Percentiles rank a stretch among this genome's conserved stretches.
phyloP scores from a whole-genome alignment of 179 eudicot species.

The Beta corolliflora region DNA sequence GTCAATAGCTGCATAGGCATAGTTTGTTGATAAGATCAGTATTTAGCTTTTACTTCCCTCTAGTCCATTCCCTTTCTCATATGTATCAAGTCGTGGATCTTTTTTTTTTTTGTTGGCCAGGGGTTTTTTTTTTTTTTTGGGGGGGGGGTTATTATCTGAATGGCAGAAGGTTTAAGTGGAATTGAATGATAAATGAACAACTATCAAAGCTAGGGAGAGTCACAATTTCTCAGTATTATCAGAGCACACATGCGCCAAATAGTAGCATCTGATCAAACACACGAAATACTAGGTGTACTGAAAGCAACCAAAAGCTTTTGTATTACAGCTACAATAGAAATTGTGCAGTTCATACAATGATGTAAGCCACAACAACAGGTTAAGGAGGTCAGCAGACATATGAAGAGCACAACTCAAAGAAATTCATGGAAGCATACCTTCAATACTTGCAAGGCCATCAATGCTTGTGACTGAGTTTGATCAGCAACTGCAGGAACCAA shows the following conservation, averaged over 20 bases:
- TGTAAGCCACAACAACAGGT: background rate
- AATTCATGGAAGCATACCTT: conserved; percentile 53
- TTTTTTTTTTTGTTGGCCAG: no score
- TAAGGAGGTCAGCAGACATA: background rate
- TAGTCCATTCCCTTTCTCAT: no score
- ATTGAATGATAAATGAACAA: conserved; percentile 3
- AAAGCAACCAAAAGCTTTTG: background rate
- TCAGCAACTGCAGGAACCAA: conserved; percentile 86
- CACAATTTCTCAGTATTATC: background rate
- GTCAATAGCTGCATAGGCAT: background rate
- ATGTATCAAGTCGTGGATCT: no score
- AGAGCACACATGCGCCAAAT: background rate
- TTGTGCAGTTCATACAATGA: background rate
- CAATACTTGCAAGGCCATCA: conserved; percentile 89
- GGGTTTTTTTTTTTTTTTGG: no score
- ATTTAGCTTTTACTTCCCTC: no score
- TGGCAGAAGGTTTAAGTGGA: background rate
- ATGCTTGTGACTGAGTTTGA: conserved; percentile 88
- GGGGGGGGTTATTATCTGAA: background rate
- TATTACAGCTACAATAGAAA: background rate
- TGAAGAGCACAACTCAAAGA: background rate
- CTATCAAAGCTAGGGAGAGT: background rate
- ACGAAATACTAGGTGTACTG: background rate
- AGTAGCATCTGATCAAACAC: background rate
- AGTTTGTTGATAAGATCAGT: no score